Percentiles rank a stretch among this genome's conserved stretches.
phyloP scores from a whole-genome alignment of 768 basidiomycete genomes.

The Ephemerocybe angulata region DNA sequence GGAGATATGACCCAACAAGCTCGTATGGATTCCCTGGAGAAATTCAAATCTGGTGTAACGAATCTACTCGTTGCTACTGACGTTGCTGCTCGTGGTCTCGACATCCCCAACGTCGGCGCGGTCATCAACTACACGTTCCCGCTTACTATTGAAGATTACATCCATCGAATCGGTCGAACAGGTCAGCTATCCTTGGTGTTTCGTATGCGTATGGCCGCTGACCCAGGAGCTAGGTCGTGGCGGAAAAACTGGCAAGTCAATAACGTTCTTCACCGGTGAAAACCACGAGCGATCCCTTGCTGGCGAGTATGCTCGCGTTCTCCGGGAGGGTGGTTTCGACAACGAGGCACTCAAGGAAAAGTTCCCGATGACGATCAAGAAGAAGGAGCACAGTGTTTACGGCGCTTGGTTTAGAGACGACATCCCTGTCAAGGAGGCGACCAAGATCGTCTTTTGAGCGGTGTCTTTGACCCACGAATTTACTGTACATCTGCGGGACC shows the following conservation, averaged over 20 bases:
- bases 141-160: slow-evolving; percentile 89
- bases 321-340: slow-evolving; percentile 83
- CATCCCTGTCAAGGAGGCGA: slow-evolving; percentile 58
- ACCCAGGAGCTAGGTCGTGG: slow-evolving; percentile 62
- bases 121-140: slow-evolving; percentile 99
- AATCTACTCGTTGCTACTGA: slow-evolving; percentile 92
- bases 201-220: slow-evolving; percentile 3
- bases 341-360: slow-evolving; percentile 72
- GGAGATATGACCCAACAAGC: slow-evolving; percentile 88
- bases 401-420: slow-evolving; percentile 82
- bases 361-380: slow-evolving; percentile 97
- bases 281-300: slow-evolving; percentile 80
- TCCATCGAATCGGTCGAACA: slow-evolving; percentile 87
- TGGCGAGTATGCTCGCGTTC: slow-evolving; percentile 88
- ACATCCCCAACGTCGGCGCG: slow-evolving; percentile 92
- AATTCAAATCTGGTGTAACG: slow-evolving; percentile 78
- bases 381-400: slow-evolving; percentile 87
- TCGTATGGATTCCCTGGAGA: slow-evolving; percentile 80
- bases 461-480: no score
- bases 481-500: no score
- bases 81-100: slow-evolving; percentile 93
- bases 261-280: slow-evolving; percentile 97
- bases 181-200: slow-evolving; percentile 41
- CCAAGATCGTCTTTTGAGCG: slow-evolving; percentile 75
- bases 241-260: slow-evolving; percentile 83